Percentiles rank a stretch among this genome's conserved stretches.
These are phyloP conservation scores for Hyparrhenia diplandra DNA, from an alignment of 176 grass and related monocot genomes.

Conservation along the genomic window DNA sequence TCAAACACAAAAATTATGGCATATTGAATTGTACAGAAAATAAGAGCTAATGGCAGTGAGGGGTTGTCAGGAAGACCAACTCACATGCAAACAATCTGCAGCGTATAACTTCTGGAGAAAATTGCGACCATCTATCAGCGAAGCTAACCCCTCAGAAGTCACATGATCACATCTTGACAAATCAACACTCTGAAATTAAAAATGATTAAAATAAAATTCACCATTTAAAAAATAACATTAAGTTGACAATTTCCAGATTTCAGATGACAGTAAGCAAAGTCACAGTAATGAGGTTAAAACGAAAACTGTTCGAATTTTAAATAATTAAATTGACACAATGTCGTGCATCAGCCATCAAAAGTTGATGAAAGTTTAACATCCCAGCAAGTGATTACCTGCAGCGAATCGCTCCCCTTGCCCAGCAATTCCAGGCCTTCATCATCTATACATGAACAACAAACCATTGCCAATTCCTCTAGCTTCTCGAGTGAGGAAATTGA, in stretches of 20 bases:
- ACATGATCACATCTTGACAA: conserved; percentile 89
- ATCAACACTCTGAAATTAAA: conserved; percentile 74
- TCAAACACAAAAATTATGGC: background rate
- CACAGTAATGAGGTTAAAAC: background rate
- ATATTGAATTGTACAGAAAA: background rate
- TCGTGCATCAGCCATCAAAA: background rate
- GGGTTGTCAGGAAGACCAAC: conserved; percentile 13
- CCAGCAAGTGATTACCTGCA: conserved; percentile 53
- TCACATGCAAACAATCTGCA: conserved; percentile 77
- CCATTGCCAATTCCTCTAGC: conserved; percentile 79
- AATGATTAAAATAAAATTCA: background rate
- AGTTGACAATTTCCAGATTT: conserved; percentile 1
- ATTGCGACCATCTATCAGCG: conserved; percentile 65
- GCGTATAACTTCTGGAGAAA: conserved; percentile 66
- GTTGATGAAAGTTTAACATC: background rate
- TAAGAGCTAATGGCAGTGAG: background rate
- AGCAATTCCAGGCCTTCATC: conserved; percentile 78
- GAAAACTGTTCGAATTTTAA: background rate
- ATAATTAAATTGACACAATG: conserved; percentile 16
- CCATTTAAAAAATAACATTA: background rate
- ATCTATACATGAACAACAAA: conserved; percentile 75
- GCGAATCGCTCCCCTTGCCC: conserved; percentile 53
- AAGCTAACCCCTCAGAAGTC: conserved; percentile 65
- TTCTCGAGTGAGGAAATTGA: conserved; percentile 82
- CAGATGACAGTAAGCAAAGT: background rate